These are phyloP conservation scores for Heliosperma pusillum DNA, from an alignment of 148 eudicot species.

Conservation along the genomic window DNA sequence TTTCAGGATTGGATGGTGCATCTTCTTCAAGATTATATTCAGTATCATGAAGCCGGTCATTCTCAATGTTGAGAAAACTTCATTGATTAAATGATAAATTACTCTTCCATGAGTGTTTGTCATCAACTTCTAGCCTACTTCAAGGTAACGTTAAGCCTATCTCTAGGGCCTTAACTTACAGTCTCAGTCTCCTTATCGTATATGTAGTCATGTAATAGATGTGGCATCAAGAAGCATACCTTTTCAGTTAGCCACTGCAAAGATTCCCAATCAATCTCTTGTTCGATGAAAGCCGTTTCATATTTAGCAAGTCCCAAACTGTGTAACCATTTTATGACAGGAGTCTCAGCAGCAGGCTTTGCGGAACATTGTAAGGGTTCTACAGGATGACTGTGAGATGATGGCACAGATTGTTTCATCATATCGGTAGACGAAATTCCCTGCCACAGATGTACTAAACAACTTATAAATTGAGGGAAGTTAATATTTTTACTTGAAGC, in stretches of 20 bases:
- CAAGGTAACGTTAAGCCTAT: not conserved
- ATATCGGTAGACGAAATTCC: conserved; percentile 28
- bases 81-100: not conserved
- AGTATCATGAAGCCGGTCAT: not conserved
- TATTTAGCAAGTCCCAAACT: conserved; percentile 68
- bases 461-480: not conserved
- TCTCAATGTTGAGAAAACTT: not conserved
- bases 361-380: conserved; percentile 29
- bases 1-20: not conserved
- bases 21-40: not conserved
- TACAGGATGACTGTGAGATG: conserved; percentile 40
- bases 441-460: conserved; percentile 33
- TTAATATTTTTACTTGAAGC: not conserved
- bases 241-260: conserved; percentile 78
- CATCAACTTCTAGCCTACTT: conserved; percentile 4
- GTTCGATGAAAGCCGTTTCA: conserved; percentile 52
- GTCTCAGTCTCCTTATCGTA: not conserved
- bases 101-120: not conserved
- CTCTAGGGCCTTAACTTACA: not conserved
- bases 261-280: conserved; percentile 90
- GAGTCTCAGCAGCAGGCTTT: conserved; percentile 32
- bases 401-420: conserved; percentile 33
- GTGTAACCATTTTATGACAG: conserved; percentile 63
- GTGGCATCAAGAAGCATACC: conserved; percentile 37
- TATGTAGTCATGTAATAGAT: conserved; percentile 3